Evolutionary conservation across 495 filamentous ascomycete species (phyloP), one percentile per base, ranked within the genome.

Genomic region (Clohesyomyces aquaticus): DNA sequence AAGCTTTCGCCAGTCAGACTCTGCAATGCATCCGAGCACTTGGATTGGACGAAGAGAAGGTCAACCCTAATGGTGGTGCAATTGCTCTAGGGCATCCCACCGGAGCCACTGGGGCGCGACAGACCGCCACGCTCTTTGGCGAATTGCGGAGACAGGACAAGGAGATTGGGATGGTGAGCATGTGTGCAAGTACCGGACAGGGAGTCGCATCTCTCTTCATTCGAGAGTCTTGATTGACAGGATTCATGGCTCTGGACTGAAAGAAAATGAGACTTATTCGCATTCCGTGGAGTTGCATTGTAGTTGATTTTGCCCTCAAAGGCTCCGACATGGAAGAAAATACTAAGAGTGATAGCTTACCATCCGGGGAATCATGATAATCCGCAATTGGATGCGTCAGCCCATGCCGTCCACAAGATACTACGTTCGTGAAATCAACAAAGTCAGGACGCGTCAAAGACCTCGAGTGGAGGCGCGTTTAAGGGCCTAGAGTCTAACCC

Each of bases 1-100:
- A 72, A 41, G 70, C 70, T 3, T 72, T 72, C 49, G 70, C 70
- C 0, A 67, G 63, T n/a, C 69, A 70, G 57, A 65, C 59, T 6
- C 25, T 72, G 2, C 66, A 66, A 10, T 72, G 70, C 42, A 59
- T 70, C 38, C 56, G 65, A 4, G 54, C 45, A 35, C 61, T 72
- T 1, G 67, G 59, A 6, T 21, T 72, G 12, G 67, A 70, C 21
- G 61, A 63, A 45, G 67, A 68, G 19, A 70, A 68, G 46, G 55
- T 72, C 43, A 72, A 72, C 32, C 50, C 53, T 10, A 71, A 69
- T 50, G 65, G 70, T 9, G 70, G 70, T 43, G 70, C 70, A 9
- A 72, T 72, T 32, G 70, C 70, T 46, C 52, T 72, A 1, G 70
- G 70, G 9, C 70, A 67, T 51, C 67, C 67, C 9, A 65, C 62